Percentiles rank a stretch among this genome's conserved stretches.
Conservation (phyloP, 805 yeast genomes). For the Scheffersomyces lignosus region DNA sequence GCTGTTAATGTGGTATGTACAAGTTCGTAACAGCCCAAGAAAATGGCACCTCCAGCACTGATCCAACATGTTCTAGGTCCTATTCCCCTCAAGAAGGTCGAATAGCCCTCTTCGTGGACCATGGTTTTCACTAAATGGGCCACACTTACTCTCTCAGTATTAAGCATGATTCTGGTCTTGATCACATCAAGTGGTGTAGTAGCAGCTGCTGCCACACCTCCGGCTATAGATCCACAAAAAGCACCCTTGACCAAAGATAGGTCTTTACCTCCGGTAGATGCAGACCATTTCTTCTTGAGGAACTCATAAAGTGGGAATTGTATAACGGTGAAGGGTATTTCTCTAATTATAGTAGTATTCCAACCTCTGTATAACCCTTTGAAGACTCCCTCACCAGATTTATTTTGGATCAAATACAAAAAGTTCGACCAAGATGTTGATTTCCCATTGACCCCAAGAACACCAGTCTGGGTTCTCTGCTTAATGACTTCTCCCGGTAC, state of each 20-base stretch:
- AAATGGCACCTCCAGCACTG: constrained; percentile 97
- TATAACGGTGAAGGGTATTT: constrained; percentile 93
- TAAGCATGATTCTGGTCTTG: constrained; percentile 84
- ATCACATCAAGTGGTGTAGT: constrained; percentile 82
- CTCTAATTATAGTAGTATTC: constrained; percentile 89
- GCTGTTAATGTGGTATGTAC: constrained; percentile 41
- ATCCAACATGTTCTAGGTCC: constrained; percentile 98
- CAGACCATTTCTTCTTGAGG: constrained; percentile 63
- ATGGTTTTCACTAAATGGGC: constrained; percentile 50
- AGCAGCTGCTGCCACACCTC: constrained; percentile 77
- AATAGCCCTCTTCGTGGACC: constrained; percentile 68
- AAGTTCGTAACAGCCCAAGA: constrained; percentile 89
- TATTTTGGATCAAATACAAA: constrained; percentile 56
- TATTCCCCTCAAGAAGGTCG: constrained; percentile 76
- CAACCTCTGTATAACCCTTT: constrained; percentile 90
- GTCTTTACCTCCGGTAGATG: constrained; percentile 25
- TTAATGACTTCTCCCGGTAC: constrained; percentile 97
- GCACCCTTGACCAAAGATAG: constrained; percentile 77
- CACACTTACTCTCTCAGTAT: constrained; percentile 48
- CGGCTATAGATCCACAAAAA: constrained; percentile 77
- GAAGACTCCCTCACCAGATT: constrained; percentile 74
- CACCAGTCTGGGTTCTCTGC: constrained; percentile 78
- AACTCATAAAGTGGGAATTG: constrained; percentile 94
- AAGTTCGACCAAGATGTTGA: constrained; percentile 72
- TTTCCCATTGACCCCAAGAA: constrained; percentile 29